These are phyloP conservation scores for Pythium pyrilobum DNA, from an alignment of 352 stramenopile genomes.

Conservation along the genomic window DNA sequence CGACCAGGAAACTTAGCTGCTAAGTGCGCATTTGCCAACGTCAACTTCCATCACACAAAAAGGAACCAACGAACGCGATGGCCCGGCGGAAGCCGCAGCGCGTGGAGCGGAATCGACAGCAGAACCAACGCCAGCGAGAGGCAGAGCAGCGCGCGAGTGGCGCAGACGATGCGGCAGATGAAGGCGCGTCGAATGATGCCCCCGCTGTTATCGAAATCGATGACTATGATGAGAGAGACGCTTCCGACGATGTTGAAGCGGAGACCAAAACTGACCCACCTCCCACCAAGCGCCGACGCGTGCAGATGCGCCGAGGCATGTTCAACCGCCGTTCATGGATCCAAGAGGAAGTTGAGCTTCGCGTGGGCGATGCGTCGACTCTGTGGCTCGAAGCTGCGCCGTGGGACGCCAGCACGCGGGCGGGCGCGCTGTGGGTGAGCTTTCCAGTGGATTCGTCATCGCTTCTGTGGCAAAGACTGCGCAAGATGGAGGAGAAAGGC, in stretches of 20 bases:
- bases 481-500: background rate
- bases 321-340: background rate
- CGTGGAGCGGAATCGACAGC: conserved; percentile 23
- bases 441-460: conserved; percentile 7
- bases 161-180: background rate
- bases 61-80: conserved; percentile 26
- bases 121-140: conserved; percentile 1
- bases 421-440: conserved; percentile 17
- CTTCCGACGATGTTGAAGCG: background rate
- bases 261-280: background rate
- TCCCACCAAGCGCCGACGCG: conserved; percentile 5
- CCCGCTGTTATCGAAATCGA: background rate
- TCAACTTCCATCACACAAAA: background rate
- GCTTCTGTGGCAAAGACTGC: background rate
- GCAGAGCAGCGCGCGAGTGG: background rate
- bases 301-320: background rate
- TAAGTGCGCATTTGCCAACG: background rate
- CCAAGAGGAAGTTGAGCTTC: background rate
- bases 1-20: background rate
- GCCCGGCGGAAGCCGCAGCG: conserved; percentile 25
- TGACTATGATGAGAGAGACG: conserved; percentile 1
- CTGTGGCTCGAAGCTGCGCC: background rate
- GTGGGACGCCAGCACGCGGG: conserved; percentile 7
- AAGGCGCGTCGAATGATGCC: conserved; percentile 1
- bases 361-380: background rate